These are phyloP conservation scores for Hymenoscyphus salicellus DNA, from an alignment of 2,329 filamentous ascomycete genomes.

Conservation along the genomic window DNA sequence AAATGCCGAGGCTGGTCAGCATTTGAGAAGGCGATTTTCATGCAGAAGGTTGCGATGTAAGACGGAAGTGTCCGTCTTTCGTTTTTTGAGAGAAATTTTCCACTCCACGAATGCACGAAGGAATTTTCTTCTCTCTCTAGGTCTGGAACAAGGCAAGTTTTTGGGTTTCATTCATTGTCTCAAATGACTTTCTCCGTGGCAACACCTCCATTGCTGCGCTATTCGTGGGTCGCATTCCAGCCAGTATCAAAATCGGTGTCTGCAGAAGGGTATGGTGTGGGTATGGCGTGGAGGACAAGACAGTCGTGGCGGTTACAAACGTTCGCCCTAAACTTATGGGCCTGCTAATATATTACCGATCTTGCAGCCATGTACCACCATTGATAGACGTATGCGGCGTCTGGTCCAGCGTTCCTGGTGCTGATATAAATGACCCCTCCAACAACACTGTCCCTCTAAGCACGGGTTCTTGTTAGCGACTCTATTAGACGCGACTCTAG, in stretches of 20 bases:
- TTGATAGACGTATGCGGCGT: too few species aligned
- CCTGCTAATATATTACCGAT: not conserved
- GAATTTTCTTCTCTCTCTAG: not conserved
- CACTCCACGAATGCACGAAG: not conserved
- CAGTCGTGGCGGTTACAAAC: too few species aligned
- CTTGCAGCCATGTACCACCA: not conserved
- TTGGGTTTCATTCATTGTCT: not conserved
- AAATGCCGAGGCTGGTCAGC: not conserved
- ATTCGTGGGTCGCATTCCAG: not conserved
- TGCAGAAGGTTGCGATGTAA: not conserved
- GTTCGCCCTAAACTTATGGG: too few species aligned
- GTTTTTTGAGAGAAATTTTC: not conserved
- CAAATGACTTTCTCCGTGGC: not conserved
- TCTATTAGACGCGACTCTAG: not conserved
- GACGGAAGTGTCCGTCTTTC: not conserved
- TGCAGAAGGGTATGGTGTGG: not conserved
- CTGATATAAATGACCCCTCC: too few species aligned
- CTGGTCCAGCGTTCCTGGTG: too few species aligned
- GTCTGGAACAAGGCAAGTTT: conserved; percentile 1
- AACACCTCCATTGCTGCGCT: not conserved
- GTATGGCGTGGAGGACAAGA: too few species aligned
- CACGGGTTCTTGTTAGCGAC: not conserved
- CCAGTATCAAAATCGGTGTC: not conserved
- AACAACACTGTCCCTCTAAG: not conserved
- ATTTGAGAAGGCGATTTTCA: not conserved